Evolutionary conservation across 306 rosid species (phyloP), one percentile per base, ranked within the genome.

Genomic region (Bauhinia variegata): DNA sequence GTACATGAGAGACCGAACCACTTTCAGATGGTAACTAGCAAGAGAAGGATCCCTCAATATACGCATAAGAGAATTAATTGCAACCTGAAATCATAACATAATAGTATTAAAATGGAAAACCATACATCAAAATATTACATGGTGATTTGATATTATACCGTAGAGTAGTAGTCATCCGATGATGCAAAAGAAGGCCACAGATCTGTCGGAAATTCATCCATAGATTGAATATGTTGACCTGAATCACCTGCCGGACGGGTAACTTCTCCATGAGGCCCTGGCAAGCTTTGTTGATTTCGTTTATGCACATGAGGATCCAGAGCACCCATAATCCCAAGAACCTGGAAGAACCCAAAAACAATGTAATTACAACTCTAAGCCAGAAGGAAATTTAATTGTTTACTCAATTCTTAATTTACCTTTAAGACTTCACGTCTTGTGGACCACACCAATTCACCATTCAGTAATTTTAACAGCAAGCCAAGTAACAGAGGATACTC

Each of bases 271-370:
- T 90, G 97, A 47, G 84, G 78, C 63, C 97, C 99, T 5, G 91
- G 88, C 84, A 83, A 80, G 63, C 83, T 70, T 83, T 68, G 84
- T 67, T 90, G 97, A 78, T 93, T 90, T 75, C 83, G 72, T 75
- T 93, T 93, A 75, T 93, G 91, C 71, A 66, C 84, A 80, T 90
- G 99, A 78, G 99, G 99, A 81, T 93, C 99, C 71, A 93, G 74
- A 71, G 99, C 99, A 70, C 99, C 99, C 95, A 93, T 93, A 70
- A 93, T 93, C 56, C 99, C 99, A 57, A 93, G 95, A 68, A 93
- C 99, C 99, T 93, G 62, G 43, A 23, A 23, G 66, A 80, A 53
- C 18, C 75, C 78, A 49, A 70, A 55, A 60, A 70, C 38, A 71
- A 39, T 39, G 73, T 67, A 70, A 43, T 47, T 16, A 32, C 54